Conservation (phyloP, 2,329 filamentous ascomycete genomes). For the Fusarium mundagurra region DNA sequence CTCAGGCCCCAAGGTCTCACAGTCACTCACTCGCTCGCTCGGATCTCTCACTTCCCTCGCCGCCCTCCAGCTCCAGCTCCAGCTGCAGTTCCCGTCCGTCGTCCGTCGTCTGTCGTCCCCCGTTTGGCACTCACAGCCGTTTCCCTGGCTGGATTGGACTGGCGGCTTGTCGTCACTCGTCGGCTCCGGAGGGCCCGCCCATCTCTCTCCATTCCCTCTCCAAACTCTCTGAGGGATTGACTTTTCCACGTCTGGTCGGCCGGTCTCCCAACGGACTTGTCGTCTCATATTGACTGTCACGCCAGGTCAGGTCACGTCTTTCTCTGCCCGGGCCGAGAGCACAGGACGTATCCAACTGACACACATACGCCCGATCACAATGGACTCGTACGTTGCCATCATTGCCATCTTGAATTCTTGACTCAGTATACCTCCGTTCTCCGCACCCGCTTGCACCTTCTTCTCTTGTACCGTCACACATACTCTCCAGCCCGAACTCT, state of each 20-base stretch:
- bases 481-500: constrained; percentile 15
- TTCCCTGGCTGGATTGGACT: constrained; percentile 18
- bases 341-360: constrained; percentile 40
- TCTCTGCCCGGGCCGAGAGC: constrained; percentile 38
- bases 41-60: constrained; percentile 9
- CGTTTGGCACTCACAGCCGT: constrained; percentile 10
- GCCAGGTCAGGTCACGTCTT: constrained; percentile 42
- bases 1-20: constrained; percentile 23
- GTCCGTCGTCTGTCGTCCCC: background rate
- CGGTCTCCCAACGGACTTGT: constrained; percentile 9
- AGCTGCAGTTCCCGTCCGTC: background rate
- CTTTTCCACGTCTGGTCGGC: constrained; percentile 1
- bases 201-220: constrained; percentile 28
- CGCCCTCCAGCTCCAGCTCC: background rate
- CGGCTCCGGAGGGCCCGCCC: constrained; percentile 31
- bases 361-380: constrained; percentile 36
- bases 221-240: constrained; percentile 7
- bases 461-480: constrained; percentile 7
- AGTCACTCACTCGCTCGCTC: constrained; percentile 7
- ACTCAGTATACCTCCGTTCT: constrained; percentile 18
- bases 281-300: constrained; percentile 25
- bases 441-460: constrained; percentile 7
- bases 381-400: constrained; percentile 46
- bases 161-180: constrained; percentile 29
- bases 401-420: constrained; percentile 26